phyloP scores from a whole-genome alignment of 1,284 basidiomycete genomes.

The Trametes pubescens region DNA sequence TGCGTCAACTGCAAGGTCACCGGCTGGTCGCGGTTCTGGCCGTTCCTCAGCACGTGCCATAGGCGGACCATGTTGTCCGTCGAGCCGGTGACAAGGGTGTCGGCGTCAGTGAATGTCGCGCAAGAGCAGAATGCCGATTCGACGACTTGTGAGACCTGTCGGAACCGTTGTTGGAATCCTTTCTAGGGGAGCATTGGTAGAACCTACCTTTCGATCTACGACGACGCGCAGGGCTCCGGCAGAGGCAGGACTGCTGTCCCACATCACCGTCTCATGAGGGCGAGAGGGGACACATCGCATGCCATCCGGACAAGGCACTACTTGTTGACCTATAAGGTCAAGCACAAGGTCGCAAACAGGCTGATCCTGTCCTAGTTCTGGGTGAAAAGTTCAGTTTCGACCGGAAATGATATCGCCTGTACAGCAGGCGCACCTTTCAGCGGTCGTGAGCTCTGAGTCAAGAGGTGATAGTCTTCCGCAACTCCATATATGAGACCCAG shows the following conservation, averaged over 20 bases:
- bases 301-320: conserved; percentile 71
- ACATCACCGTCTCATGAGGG: conserved; percentile 75
- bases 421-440: conserved; percentile 59
- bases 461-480: conserved; percentile 76
- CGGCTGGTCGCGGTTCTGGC: conserved; percentile 34
- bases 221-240: conserved; percentile 66
- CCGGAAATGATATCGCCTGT: too few species aligned
- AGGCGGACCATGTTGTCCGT: conserved; percentile 80
- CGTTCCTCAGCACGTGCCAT: conserved; percentile 67
- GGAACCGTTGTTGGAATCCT: conserved; percentile 6
- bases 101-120: conserved; percentile 78
- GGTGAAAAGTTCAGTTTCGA: conserved; percentile 21
- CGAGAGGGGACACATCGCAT: conserved; percentile 66
- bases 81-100: conserved; percentile 79
- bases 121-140: conserved; percentile 79
- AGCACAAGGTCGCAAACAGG: conserved; percentile 62
- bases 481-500: conserved; percentile 78
- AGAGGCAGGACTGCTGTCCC: conserved; percentile 53
- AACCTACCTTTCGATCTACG: conserved; percentile 65
- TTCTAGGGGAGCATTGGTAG: neutral
- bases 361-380: conserved; percentile 58
- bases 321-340: conserved; percentile 64
- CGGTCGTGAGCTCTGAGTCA: conserved; percentile 64
- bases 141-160: conserved; percentile 74
- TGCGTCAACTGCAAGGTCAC: conserved; percentile 62